A percentile compares a stretch with the other conserved stretches of the same genome.
Evolutionary conservation across 202 grass and related monocot genomes (phyloP).

Genomic region (Saccharum hybrid): DNA sequence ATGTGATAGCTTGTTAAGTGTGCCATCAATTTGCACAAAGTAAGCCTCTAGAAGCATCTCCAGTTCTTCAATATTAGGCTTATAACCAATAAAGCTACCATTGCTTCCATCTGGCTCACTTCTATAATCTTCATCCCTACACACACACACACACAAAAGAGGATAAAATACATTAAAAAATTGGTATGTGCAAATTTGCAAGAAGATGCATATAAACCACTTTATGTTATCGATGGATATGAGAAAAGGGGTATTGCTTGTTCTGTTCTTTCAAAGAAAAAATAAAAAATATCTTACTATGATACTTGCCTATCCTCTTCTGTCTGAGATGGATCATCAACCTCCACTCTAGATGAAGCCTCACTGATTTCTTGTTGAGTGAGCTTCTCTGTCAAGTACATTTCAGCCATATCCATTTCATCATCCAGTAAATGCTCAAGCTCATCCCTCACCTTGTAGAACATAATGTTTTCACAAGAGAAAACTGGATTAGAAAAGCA

Average conservation of each 20-base stretch:
- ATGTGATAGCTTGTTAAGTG: slow-evolving; percentile 90
- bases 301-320: slow-evolving; percentile 64
- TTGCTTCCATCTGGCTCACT: slow-evolving; percentile 63
- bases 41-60: slow-evolving; percentile 98
- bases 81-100: slow-evolving; percentile 69
- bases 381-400: slow-evolving; percentile 97
- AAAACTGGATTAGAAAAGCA: slow-evolving; percentile 28
- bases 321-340: slow-evolving; percentile 52
- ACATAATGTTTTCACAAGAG: slow-evolving; percentile 27
- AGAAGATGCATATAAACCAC: slow-evolving; percentile 5
- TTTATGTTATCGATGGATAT: background rate
- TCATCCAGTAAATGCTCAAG: slow-evolving; percentile 97
- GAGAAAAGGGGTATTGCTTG: background rate
- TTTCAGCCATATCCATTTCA: slow-evolving; percentile 99
- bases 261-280: slow-evolving; percentile 12
- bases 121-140: slow-evolving; percentile 73
- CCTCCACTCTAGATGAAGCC: slow-evolving; percentile 62
- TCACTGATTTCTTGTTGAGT: slow-evolving; percentile 64
- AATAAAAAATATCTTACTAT: slow-evolving; percentile 19
- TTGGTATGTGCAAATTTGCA: slow-evolving; percentile 17
- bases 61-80: slow-evolving; percentile 88
- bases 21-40: slow-evolving; percentile 93
- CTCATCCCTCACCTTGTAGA: slow-evolving; percentile 88
- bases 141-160: slow-evolving; percentile 30
- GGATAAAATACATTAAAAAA: slow-evolving; percentile 6